These are phyloP conservation scores for Castanea mollissima DNA, from an alignment of 306 rosid genomes.

Conservation along the genomic window DNA sequence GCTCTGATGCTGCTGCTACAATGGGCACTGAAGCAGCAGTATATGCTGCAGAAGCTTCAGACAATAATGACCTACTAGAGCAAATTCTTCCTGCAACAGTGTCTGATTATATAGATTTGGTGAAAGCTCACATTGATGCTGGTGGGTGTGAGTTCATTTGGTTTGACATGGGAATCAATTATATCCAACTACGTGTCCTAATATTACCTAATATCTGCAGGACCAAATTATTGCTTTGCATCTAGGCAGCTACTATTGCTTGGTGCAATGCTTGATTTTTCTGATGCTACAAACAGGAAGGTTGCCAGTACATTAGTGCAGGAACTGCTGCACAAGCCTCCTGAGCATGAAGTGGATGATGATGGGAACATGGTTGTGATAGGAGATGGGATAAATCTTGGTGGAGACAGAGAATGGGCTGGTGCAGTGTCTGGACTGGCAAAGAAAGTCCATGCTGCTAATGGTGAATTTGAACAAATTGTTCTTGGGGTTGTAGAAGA, in stretches of 20 bases:
- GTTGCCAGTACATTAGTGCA: conserved; percentile 70
- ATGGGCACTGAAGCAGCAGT: conserved; percentile 92
- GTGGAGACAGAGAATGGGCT: conserved; percentile 96
- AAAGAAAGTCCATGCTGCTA: conserved; percentile 73
- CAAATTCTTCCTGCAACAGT: conserved; percentile 75
- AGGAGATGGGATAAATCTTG: conserved; percentile 91
- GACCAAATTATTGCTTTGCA: conserved; percentile 70
- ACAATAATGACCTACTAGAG: conserved; percentile 85
- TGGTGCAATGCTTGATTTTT: conserved; percentile 85
- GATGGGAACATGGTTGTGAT: conserved; percentile 74
- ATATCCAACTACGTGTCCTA: conserved; percentile 6
- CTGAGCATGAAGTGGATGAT: conserved; percentile 75
- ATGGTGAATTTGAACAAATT: conserved; percentile 87
- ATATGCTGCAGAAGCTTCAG: conserved; percentile 94
- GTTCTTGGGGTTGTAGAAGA: conserved; percentile 63
- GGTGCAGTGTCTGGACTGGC: conserved; percentile 69
- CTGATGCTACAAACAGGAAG: conserved; percentile 81
- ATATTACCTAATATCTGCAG: conserved; percentile 37
- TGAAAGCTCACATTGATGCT: conserved; percentile 75
- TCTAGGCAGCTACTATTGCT: conserved; percentile 88
- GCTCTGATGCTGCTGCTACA: conserved; percentile 93
- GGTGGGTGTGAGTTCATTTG: conserved; percentile 45
- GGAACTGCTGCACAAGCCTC: conserved; percentile 80
- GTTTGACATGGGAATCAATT: conserved; percentile 8
- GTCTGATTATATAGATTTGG: conserved; percentile 71